Conservation (phyloP, 2,329 filamentous ascomycete genomes). For the Paraconiothyrium sp. region DNA sequence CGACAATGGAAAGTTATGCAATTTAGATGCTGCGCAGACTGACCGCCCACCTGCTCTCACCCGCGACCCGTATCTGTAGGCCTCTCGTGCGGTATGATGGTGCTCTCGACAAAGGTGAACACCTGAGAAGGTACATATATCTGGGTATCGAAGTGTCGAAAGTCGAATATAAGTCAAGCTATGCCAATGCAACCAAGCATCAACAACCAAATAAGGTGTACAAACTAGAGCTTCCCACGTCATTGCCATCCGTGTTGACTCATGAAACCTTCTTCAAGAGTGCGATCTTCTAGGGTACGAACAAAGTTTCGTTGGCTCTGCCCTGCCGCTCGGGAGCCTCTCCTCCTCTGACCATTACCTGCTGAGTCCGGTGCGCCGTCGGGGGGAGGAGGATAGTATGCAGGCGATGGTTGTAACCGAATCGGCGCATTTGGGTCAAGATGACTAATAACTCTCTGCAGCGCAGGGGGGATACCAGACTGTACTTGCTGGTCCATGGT, state of each 20-base stretch:
- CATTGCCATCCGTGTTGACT: conserved; percentile 73
- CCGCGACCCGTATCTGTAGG: conserved; percentile 16
- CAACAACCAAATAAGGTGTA: conserved; percentile 16
- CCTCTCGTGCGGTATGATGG: conserved; percentile 20
- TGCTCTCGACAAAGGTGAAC: conserved; percentile 10
- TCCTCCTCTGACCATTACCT: conserved; percentile 72
- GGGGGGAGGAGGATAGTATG: conserved; percentile 93
- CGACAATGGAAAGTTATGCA: conserved; percentile 19
- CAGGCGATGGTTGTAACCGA: conserved; percentile 90
- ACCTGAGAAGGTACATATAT: conserved; percentile 14
- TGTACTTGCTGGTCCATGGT: conserved; percentile 96
- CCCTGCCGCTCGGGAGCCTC: conserved; percentile 75
- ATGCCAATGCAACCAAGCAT: conserved; percentile 11
- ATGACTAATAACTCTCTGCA: conserved; percentile 95
- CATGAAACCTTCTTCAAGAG: conserved; percentile 91
- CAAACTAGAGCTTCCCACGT: conserved; percentile 33
- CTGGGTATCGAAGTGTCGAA: conserved; percentile 10
- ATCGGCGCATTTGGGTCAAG: conserved; percentile 95
- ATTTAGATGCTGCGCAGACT: conserved; percentile 11
- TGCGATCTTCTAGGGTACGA: conserved; percentile 91
- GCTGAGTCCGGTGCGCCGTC: conserved; percentile 78
- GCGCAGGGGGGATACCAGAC: conserved; percentile 88
- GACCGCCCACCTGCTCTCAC: not conserved
- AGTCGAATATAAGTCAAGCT: conserved; percentile 6
- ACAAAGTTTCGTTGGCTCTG: conserved; percentile 83